Evolutionary conservation across 164 flowering plant species (phyloP), one percentile per base, ranked within the genome.

Genomic region (Vitis riparia): DNA sequence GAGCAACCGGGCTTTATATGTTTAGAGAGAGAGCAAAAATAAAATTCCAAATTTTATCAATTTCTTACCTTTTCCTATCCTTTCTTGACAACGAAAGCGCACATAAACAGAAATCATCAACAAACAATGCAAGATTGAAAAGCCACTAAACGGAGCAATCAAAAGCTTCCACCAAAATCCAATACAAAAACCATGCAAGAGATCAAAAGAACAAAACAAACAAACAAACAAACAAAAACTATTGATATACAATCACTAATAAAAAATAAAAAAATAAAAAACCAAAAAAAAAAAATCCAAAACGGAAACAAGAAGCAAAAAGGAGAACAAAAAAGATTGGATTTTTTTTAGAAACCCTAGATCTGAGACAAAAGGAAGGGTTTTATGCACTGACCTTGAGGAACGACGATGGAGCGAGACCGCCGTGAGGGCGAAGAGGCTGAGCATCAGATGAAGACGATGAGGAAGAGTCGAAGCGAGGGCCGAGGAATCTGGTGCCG

Each of bases 381-480:
- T 5, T 59, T 27, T 59, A 5, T 8, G 19, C 23, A 47, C 49
- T 15, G 17, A 68, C 70, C 70, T 68, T 68, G 55, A 68, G 16
- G 44, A 2, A 3, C 7, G 44, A 37, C 7, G 70, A 47, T 29
- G 62, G 37, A 56, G 63, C 10, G 13, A 58, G n/a, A 17, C 62
- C 70, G 50, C 62, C 70, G 56, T 47, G 55, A 9, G 70, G 37
- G 27, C 62, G 62, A 50, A 57, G 63, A 47, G 70, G 10, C 29
- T 6, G 37, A 27, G 44, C 62, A 59, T 56, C 53, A 19, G 71
- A 68, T 16, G 7, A 37, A 37, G 60, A 59, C 9, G 70, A 19
- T 5, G 70, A 68, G 3, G 63, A 68, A 48, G 70, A 68, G 47
- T 68, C 70, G 37, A 68, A 47, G 50, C 70, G 60, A 27, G 63